phyloP scores from a whole-genome alignment of 371 early-diverging fungal species.

The Mucor sp. region DNA sequence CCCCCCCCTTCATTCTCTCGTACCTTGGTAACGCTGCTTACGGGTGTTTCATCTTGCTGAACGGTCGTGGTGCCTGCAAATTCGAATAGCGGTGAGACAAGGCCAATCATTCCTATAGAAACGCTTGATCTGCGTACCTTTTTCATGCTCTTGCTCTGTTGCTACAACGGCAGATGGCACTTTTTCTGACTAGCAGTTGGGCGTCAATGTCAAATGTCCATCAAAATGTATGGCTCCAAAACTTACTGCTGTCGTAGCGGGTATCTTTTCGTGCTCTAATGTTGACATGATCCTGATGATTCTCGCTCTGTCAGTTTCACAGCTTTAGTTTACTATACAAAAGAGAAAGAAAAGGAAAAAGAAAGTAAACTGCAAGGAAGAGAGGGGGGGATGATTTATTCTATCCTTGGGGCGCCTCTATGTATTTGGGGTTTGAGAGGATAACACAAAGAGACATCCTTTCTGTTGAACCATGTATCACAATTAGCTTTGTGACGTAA shows the following conservation, averaged over 20 bases:
- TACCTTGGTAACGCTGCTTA: background rate
- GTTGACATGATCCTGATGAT: background rate
- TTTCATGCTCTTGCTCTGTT: slow-evolving; percentile 4
- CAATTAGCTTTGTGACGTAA: slow-evolving; percentile 1
- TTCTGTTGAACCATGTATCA: slow-evolving; percentile 3
- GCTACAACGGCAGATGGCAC: background rate
- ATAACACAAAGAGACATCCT: background rate
- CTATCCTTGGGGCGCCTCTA: background rate
- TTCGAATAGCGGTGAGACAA: background rate
- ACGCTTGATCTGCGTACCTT: background rate
- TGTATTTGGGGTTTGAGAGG: background rate
- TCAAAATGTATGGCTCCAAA: background rate
- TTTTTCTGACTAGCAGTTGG: background rate
- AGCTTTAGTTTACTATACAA: background rate
- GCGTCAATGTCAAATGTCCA: background rate
- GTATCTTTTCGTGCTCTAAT: background rate
- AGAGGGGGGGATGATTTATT: background rate
- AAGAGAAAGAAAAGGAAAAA: background rate
- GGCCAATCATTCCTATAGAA: slow-evolving; percentile 2
- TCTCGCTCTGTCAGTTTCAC: background rate
- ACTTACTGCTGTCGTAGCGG: background rate
- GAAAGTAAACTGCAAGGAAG: background rate
- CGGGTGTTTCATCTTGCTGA: background rate
- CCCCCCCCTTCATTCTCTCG: background rate
- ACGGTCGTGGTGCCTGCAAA: slow-evolving; percentile 6